These are phyloP conservation scores for Eucalyptus erythrocorys DNA, from an alignment of 345 rosid genomes.

Conservation along the genomic window DNA sequence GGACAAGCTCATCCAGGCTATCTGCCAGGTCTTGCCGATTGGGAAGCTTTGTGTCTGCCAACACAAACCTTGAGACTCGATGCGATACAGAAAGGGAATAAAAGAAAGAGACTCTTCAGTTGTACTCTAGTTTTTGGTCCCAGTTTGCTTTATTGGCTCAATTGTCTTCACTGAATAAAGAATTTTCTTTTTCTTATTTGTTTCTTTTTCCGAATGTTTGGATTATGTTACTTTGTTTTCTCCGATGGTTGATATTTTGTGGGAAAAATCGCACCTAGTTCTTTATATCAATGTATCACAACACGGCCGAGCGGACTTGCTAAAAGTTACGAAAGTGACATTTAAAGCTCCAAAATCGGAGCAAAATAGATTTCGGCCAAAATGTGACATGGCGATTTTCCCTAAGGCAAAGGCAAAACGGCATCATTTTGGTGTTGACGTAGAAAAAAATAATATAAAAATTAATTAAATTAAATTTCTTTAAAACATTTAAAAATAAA, in stretches of 20 bases:
- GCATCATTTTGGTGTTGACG: too few species aligned
- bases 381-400: too few species aligned
- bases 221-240: neutral
- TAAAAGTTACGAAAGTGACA: too few species aligned
- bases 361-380: too few species aligned
- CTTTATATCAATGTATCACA: neutral
- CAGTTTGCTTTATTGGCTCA: neutral
- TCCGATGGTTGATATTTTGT: neutral
- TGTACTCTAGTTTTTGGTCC: neutral
- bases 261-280: neutral
- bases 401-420: too few species aligned
- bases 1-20: neutral
- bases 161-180: neutral
- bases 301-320: fast-evolving
- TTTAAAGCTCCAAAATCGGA: too few species aligned
- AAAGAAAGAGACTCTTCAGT: fast-evolving
- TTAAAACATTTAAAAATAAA: too few species aligned
- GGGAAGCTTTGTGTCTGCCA: neutral
- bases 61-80: neutral
- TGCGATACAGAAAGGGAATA: neutral
- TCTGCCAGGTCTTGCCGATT: neutral
- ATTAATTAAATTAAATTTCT: too few species aligned
- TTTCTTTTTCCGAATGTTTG: neutral
- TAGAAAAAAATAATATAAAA: too few species aligned
- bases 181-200: neutral